Evolutionary conservation across 345 rosid species (phyloP).

Genomic region (Pugionium dolabratum): DNA sequence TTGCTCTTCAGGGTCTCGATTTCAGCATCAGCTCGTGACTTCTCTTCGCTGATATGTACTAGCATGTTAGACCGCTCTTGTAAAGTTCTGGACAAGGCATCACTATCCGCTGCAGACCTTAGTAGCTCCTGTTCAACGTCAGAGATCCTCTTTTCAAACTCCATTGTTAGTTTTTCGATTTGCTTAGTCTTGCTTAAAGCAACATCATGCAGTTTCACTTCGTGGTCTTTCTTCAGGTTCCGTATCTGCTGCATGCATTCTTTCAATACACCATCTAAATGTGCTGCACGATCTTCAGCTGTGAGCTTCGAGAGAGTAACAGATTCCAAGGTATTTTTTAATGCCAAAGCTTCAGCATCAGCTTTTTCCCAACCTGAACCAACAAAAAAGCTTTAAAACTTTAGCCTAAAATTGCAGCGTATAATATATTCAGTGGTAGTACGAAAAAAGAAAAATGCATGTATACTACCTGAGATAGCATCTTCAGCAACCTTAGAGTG

Average conservation of each 20-base stretch:
- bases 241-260: conserved; percentile 88
- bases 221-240: conserved; percentile 86
- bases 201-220: conserved; percentile 66
- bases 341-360: conserved; percentile 75
- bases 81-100: conserved; percentile 68
- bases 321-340: conserved; percentile 68
- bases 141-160: conserved; percentile 58
- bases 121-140: conserved; percentile 70
- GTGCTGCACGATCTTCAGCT: conserved; percentile 74
- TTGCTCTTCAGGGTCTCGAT: conserved; percentile 75
- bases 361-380: conserved; percentile 89
- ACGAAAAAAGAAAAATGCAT: not conserved
- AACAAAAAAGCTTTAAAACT: conserved; percentile 14
- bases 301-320: conserved; percentile 76
- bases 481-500: conserved; percentile 94
- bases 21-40: conserved; percentile 76
- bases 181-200: conserved; percentile 59
- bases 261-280: conserved; percentile 86
- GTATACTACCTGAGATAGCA: conserved; percentile 68
- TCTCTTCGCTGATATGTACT: conserved; percentile 69
- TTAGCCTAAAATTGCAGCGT: not conserved
- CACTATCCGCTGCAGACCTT: conserved; percentile 72
- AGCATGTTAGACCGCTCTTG: conserved; percentile 86
- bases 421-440: not conserved
- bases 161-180: conserved; percentile 60